Evolutionary conservation across 441 rosid species (phyloP).

Genomic region (Adansonia rubrostipa): DNA sequence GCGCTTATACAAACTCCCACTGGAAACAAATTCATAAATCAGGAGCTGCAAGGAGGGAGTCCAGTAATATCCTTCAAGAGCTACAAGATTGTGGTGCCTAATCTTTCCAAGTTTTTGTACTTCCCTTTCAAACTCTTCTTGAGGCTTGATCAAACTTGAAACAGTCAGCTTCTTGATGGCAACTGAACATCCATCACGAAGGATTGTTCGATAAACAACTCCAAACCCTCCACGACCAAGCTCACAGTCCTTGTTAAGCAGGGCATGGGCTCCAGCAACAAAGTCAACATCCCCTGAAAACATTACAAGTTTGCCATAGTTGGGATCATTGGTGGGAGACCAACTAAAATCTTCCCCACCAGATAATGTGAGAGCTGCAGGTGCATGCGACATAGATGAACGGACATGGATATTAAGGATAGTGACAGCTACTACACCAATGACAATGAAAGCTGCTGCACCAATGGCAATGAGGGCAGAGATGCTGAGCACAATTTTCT

Average conservation of each 20-base stretch:
- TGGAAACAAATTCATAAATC: conserved; percentile 69
- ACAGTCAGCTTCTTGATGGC: conserved; percentile 92
- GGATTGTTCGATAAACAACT: conserved; percentile 75
- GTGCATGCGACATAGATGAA: conserved; percentile 55
- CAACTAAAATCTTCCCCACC: conserved; percentile 85
- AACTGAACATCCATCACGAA: conserved; percentile 79
- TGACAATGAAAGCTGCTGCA: conserved; percentile 81
- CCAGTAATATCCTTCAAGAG: conserved; percentile 93
- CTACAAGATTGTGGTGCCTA: conserved; percentile 70
- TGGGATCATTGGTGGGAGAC: conserved; percentile 78
- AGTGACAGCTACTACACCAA: conserved; percentile 82
- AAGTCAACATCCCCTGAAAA: conserved; percentile 86
- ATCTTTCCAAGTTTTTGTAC: conserved; percentile 70
- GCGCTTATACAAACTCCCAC: conserved; percentile 79
- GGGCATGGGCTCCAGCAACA: conserved; percentile 71
- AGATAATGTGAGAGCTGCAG: conserved; percentile 54
- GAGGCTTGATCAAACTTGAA: conserved; percentile 85
- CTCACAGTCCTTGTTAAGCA: conserved; percentile 91
- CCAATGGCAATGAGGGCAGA: conserved; percentile 93
- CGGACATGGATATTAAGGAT: conserved; percentile 79
- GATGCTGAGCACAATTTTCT: conserved; percentile 77
- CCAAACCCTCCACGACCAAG: conserved; percentile 97
- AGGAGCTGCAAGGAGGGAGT: conserved; percentile 86
- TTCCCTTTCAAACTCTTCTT: conserved; percentile 89
- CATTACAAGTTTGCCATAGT: conserved; percentile 93